A percentile compares a stretch with the other conserved stretches of the same genome.
Evolutionary conservation across 1,139 yeast genomes (phyloP).

Genomic region (Debaryomyces sp.): DNA sequence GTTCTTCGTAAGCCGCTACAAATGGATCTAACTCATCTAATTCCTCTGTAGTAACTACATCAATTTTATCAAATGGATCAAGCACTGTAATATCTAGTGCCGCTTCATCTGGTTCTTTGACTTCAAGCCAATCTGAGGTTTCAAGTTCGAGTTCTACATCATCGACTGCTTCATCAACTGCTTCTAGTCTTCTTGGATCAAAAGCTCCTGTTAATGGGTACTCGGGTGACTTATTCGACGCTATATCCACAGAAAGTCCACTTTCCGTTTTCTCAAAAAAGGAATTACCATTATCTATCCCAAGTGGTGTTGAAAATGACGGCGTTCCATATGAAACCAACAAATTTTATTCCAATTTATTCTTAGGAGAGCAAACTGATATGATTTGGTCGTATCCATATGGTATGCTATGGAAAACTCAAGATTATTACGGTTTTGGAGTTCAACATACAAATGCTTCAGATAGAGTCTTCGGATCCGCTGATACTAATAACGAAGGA

Average conservation of each 20-base stretch:
- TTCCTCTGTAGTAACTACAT: neutral
- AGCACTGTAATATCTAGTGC: neutral
- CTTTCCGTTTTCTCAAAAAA: conserved; percentile 50
- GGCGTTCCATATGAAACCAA: conserved; percentile 69
- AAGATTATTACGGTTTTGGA: conserved; percentile 59
- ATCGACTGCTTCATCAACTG: conserved; percentile 5
- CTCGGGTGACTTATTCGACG: conserved; percentile 45
- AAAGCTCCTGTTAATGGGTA: conserved; percentile 7
- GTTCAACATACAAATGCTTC: conserved; percentile 63
- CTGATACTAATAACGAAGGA: conserved; percentile 28
- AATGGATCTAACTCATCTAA: neutral
- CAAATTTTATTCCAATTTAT: conserved; percentile 79
- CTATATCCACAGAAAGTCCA: conserved; percentile 54
- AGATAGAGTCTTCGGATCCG: conserved; percentile 70
- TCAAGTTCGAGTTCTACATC: neutral
- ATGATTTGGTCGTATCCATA: conserved; percentile 85
- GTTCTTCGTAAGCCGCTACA: neutral
- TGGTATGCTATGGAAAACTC: conserved; percentile 62
- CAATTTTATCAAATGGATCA: neutral
- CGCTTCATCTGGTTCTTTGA: neutral
- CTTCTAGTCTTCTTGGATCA: neutral
- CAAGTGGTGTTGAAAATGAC: conserved; percentile 45
- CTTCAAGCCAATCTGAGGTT: neutral
- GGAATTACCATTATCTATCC: conserved; percentile 51
- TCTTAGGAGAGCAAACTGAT: conserved; percentile 64